Evolutionary conservation across 306 rosid genomes (phyloP).

Genomic region (Malus asiatica): DNA sequence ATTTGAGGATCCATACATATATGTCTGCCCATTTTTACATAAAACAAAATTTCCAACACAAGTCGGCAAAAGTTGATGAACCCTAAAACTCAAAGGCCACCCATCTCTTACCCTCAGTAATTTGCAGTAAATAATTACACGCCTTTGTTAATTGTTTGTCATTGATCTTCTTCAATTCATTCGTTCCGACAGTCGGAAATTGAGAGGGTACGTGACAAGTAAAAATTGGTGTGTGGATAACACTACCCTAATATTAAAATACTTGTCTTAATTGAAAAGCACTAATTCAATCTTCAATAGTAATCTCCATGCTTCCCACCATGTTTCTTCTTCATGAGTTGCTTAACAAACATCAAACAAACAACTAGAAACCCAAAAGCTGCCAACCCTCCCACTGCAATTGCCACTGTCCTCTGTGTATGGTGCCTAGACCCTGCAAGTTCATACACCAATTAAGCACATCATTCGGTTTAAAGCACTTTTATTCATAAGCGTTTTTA

Average conservation of each 20-base stretch:
- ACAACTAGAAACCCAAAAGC: constrained; percentile 65
- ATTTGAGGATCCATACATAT: not conserved
- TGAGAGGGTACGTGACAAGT: too few species aligned
- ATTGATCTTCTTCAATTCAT: too few species aligned
- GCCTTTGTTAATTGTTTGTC: too few species aligned
- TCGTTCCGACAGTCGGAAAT: fast-evolving
- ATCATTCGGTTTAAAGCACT: not conserved
- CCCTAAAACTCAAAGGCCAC: not conserved
- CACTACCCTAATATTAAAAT: too few species aligned
- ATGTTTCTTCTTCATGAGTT: constrained; percentile 41
- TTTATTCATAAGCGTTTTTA: too few species aligned
- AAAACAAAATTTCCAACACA: not conserved
- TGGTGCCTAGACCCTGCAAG: constrained; percentile 25
- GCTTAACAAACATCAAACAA: constrained; percentile 51
- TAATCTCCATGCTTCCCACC: constrained; percentile 41
- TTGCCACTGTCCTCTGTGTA: constrained; percentile 64
- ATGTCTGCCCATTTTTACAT: not conserved
- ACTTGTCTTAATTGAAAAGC: not conserved
- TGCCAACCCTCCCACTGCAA: constrained; percentile 88
- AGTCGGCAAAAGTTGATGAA: not conserved
- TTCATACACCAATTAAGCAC: constrained; percentile 28
- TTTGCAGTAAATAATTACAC: not conserved
- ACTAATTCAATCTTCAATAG: not conserved
- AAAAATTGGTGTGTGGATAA: too few species aligned
- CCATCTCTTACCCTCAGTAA: not conserved